A percentile compares a stretch with the other conserved stretches of the same genome.
phyloP scores from a whole-genome alignment of 2,329 filamentous ascomycete species.

The Fusarium kyushuense region DNA sequence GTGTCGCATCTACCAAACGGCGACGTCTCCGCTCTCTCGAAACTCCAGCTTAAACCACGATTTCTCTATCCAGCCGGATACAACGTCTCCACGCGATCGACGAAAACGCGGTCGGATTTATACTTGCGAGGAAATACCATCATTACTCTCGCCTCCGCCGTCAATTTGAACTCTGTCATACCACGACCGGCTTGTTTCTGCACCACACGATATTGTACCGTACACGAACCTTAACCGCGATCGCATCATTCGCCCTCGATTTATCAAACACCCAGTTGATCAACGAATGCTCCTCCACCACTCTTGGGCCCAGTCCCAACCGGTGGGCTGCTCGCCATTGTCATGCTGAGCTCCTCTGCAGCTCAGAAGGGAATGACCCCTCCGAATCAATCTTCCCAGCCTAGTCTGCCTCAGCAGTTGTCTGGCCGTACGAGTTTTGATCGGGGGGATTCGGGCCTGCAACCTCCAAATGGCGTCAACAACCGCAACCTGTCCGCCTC shows the following conservation, averaged over 20 bases:
- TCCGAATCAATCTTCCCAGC: conserved; percentile 54
- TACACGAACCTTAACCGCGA: conserved; percentile 24
- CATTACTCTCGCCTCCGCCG: neutral
- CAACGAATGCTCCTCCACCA: conserved; percentile 55
- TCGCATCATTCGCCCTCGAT: conserved; percentile 32
- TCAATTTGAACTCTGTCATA: neutral
- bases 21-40: conserved; percentile 39
- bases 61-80: conserved; percentile 19
- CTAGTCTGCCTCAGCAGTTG: conserved; percentile 49
- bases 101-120: conserved; percentile 16
- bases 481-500: conserved; percentile 64
- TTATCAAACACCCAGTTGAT: conserved; percentile 30
- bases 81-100: conserved; percentile 16
- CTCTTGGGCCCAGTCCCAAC: conserved; percentile 55
- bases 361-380: conserved; percentile 51
- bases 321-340: conserved; percentile 53
- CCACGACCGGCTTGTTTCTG: conserved; percentile 10
- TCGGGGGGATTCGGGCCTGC: conserved; percentile 64
- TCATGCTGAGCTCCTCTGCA: conserved; percentile 52
- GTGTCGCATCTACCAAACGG: conserved; percentile 39
- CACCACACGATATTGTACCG: conserved; percentile 17
- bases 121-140: conserved; percentile 5
- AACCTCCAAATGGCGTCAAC: conserved; percentile 60
- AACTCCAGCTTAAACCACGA: conserved; percentile 22
- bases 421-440: conserved; percentile 59